Conservation (phyloP, 352 stramenopile species). For the Pythium pyrilobum region DNA sequence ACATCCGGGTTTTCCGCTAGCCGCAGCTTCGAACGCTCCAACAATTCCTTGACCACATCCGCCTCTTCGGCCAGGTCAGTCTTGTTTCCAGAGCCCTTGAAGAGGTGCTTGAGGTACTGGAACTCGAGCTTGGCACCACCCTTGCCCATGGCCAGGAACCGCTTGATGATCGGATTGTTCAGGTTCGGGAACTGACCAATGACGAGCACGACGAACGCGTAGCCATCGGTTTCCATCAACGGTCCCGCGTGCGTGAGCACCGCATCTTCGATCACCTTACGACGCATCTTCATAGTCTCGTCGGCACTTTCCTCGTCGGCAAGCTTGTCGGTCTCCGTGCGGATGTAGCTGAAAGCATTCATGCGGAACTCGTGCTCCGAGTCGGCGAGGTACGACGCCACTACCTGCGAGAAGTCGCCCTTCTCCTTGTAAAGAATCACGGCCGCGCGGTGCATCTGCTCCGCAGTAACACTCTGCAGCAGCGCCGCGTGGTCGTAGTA, state of each 20-base stretch:
- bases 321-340: constrained; percentile 41
- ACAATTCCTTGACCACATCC: constrained; percentile 72
- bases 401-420: constrained; percentile 61
- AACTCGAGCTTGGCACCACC: constrained; percentile 74
- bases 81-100: constrained; percentile 53
- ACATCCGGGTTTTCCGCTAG: constrained; percentile 78
- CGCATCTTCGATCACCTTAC: constrained; percentile 74
- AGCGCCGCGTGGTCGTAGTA: constrained; percentile 75
- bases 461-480: constrained; percentile 59
- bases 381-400: constrained; percentile 79
- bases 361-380: constrained; percentile 77
- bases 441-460: constrained; percentile 80
- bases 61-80: constrained; percentile 60
- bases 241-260: constrained; percentile 64
- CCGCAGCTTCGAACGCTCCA: constrained; percentile 76
- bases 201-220: constrained; percentile 85
- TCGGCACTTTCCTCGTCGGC: constrained; percentile 36
- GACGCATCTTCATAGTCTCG: constrained; percentile 28
- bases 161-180: constrained; percentile 84
- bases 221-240: constrained; percentile 87
- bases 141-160: constrained; percentile 79
- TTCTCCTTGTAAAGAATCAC: constrained; percentile 81
- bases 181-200: constrained; percentile 81
- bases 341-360: constrained; percentile 84
- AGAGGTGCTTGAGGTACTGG: constrained; percentile 70